Evolutionary conservation across 2,329 filamentous ascomycete genomes (phyloP), one percentile per base, ranked within the genome.

Genomic region (Teratosphaeria pseudoeucalypti): DNA sequence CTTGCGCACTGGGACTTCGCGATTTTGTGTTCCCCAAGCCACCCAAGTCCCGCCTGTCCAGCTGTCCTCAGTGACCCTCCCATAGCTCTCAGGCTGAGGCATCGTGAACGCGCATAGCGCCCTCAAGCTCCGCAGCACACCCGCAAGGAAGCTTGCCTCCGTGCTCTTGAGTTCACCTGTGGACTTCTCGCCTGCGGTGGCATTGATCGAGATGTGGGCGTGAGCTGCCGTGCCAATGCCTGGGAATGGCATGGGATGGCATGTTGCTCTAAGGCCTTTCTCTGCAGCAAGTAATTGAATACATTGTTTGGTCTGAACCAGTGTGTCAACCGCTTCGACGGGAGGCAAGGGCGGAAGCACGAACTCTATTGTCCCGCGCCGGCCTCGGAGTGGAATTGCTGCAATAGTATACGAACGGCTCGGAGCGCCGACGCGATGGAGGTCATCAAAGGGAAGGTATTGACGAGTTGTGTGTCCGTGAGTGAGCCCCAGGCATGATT

Each of bases 11-110:
- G 89, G 86, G 4, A 84, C 79, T 75, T 92, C 88, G 19, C 88
- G 84, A 71, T 94, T 94, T 73, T 94, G 85, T 4, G 84, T 88
- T 12, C 90, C 90, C 89, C 89, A 95, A 0, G 86, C 77, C 0
- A 92, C 82, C 85, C 86, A 92, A 7, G 85, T 82, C 0, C 88
- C 88, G n/a, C 88, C 88, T 0, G 88, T 82, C 89, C 89, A 94
- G 60, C 77, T 77, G n/a, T 88, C 82, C 57, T 90, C 85, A 1
- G 75, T 73, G 11, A 89, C 79, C 4, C 89, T 82, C 39, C 82
- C 81, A 71, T 94, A 94, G 71, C 85, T 89, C 0, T 79, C 78
- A 1, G 82, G 78, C 63, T 84, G 83, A 39, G 85, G 81, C 66
- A 89, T 82, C 0, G 83, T 85, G 60, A 94, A 86, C 0, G 89